Base-by-base conservation (phyloP, 768 basidiomycete species). In the Lactarius hengduanensis region DNA sequence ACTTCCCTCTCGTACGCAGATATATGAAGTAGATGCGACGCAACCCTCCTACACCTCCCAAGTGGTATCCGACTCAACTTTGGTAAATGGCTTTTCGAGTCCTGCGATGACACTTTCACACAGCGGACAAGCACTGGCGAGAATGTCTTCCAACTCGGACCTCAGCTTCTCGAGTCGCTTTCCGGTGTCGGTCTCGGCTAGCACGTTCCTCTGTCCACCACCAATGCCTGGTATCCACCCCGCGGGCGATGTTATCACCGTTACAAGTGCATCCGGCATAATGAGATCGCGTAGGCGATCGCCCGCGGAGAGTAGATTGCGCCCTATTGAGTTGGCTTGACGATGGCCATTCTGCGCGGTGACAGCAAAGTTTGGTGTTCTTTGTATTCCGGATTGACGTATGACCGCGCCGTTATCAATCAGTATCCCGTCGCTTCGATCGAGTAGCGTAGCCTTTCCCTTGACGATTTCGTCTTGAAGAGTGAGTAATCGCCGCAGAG, bases 241-340 rank as follows among this genome's bases (percentile, higher is more conserved):
- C 15, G 71, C 77, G 4, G 90, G 89, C 6, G 89, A 83, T 1
- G 90, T 86, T 62, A 98, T 90, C 26, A 94, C 84, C 38, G 86
- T 84, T 34, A 93, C 95, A 16, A 98, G 82, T 3, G 94, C 91
- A 72, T 98, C 97, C 15, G 97, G 97, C 9, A 98, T 79, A 72
- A 99, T 96, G 59, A 98, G 80, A 75, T 98, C 95, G 53, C 95
- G 84, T 61, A 99, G 77, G 64, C 86, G 85, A 76, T 98, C 96
- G 5, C 94, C 92, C 0, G 94, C 94, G 26, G 90, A 91, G 30
- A 95, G 85, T 20, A 97, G 79, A 72, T 91, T 92, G 57, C 89
- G 84, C 13, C 91, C 90, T 45, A 94, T 79, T 11, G 87, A 77
- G 71, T 86, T 87, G 11, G 88, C 85, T 40, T 85, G 86, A 60